Base-by-base conservation (phyloP, 129 eudicot genomes). In the Oenanthe sinensis region DNA sequence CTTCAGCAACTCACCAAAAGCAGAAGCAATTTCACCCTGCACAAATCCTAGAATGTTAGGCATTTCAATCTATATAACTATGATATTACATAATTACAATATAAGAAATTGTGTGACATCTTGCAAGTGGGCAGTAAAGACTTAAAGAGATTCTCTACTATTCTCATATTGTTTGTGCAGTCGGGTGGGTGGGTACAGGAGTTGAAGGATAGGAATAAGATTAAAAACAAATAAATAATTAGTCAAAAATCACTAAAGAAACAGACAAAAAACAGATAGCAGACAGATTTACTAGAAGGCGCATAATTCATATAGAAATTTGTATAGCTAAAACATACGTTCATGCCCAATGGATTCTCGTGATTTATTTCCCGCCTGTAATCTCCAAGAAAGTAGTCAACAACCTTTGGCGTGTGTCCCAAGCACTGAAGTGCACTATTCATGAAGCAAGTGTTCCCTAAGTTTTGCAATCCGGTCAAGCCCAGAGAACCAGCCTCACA, bases 401-500 rank as follows among this genome's bases (percentile, higher is more conserved):
- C 97, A 82, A 95, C 90, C 88, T 92, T 95, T 62, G 99, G 97
- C 3, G 99, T 95, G 80, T 95, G 99, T 44, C 92, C 97, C 79
- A 95, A 87, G 85, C 99, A 95, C 83, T 95, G 99, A 80, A 95
- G 95, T 44, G 97, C 87, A 81, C 99, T 95, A 82, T 92, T 95
- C 99, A 95, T 95, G 82, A 95, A 95, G 83, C 99, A 95, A 58
- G 99, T 95, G 77, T 95, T 95, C 72, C 99, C 99, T 62, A 95
- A 83, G 76, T 95, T 95, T 55, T 95, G 99, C 79, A 92, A 85
- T 80, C 99, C 99, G 19, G 99, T 90, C 86, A 95, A 86, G 42
- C 99, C 99, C 90, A 95, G 82, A 16, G 94, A 86, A 67, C 99
- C 99, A 84, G 94, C 87, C 83, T 95, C 97, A 22, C 80, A 83